Evolutionary conservation across 208 protist species (phyloP), one percentile per base, ranked within the genome.

Genomic region (Baffinella frigidus): DNA sequence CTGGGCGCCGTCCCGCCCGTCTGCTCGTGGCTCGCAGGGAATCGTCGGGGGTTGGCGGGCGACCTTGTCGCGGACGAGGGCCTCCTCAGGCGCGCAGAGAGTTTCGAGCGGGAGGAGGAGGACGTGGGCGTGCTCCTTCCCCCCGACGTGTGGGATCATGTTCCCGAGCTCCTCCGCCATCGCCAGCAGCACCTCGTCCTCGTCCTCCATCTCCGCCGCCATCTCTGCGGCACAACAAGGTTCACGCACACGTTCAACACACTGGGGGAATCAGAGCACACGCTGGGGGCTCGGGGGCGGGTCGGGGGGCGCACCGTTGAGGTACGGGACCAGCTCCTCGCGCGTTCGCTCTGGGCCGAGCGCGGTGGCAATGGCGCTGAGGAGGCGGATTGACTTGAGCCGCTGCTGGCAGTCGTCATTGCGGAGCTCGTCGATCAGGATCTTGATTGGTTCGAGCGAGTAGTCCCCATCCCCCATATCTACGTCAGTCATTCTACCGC

Each of bases 171-270:
- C 97, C 91, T 99, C 98, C 2, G 98, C 97, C 45, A 99, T 96
- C 7, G 98, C 98, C 3, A 98, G 96, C 44, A 99, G 95, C 30
- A 99, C 98, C 94, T 99, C 98, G 93, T 99, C 98, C 94, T 99
- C 98, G 94, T 99, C 98, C 89, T 99, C 98, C 39, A 67, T 61
- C 48, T 92, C 89, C n/a, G 36, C 89, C 27, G 89, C 89, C 41
- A 92, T 80, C 35, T 92, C 89, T 91, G 83, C 62, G n/a, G n/a
- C n/a, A n/a, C n/a, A n/a, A n/a, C n/a, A n/a, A n/a, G n/a, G n/a
- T n/a, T n/a, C n/a, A n/a, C n/a, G n/a, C n/a, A n/a, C n/a, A n/a
- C n/a, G n/a, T n/a, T n/a, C n/a, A n/a, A n/a, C n/a, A n/a, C n/a
- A n/a, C n/a, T n/a, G n/a, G n/a, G n/a, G n/a, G n/a, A n/a, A n/a